Percentiles rank a stretch among this genome's conserved stretches.
phyloP scores from a whole-genome alignment of 768 basidiomycete genomes.

The Tephrocybe sp. region DNA sequence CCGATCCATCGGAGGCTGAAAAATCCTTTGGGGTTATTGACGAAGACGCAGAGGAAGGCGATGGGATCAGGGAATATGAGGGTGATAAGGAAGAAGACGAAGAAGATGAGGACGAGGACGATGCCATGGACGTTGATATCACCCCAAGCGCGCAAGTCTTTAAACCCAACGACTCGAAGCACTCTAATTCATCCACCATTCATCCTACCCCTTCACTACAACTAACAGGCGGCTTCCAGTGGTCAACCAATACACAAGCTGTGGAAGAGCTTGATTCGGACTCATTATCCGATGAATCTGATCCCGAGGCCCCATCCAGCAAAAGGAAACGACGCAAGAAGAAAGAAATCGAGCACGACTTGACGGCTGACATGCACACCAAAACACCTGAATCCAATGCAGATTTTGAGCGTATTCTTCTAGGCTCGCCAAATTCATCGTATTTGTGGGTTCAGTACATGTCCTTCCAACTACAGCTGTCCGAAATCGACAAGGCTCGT shows the following conservation, averaged over 20 bases:
- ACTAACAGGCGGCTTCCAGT: constrained; percentile 67
- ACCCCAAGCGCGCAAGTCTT: constrained; percentile 28
- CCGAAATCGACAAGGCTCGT: constrained; percentile 93
- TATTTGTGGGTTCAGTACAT: constrained; percentile 99
- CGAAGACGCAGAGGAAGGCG: constrained; percentile 24
- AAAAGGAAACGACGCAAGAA: constrained; percentile 70
- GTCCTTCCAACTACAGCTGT: constrained; percentile 97
- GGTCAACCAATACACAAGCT: constrained; percentile 48
- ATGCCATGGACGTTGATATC: constrained; percentile 47
- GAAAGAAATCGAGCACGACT: constrained; percentile 74
- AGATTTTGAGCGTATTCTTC: constrained; percentile 91
- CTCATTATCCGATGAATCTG: constrained; percentile 50
- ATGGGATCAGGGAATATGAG: constrained; percentile 20
- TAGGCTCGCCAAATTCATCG: constrained; percentile 95
- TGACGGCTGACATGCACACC: constrained; percentile 86
- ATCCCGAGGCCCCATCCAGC: constrained; percentile 41
- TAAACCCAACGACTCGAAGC: constrained; percentile 12
- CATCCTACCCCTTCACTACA: constrained; percentile 41
- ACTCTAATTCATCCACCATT: constrained; percentile 5
- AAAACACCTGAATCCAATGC: constrained; percentile 87
- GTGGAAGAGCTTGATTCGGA: constrained; percentile 40
- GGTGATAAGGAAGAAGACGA: constrained; percentile 19
- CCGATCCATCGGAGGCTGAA: constrained; percentile 22
- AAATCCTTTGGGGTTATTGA: constrained; percentile 31
- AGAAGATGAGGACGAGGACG: constrained; percentile 34